Evolutionary conservation across 345 rosid species (phyloP), one percentile per base, ranked within the genome.

Genomic region (Erucastrum elatum): DNA sequence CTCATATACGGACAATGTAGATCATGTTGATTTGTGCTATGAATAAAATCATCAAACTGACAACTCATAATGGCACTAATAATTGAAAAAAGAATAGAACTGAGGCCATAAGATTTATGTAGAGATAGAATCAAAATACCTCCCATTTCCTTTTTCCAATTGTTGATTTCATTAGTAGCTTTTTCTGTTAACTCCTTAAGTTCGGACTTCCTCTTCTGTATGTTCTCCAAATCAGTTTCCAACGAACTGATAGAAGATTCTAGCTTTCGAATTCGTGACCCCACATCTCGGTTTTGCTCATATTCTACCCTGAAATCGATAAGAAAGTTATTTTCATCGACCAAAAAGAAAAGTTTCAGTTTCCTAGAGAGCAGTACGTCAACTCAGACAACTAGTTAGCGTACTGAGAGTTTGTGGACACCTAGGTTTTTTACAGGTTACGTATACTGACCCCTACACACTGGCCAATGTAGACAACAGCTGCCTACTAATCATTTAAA

Each of bases 261-360:
- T 82, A 95, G 86, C 86, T 88, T 92, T 77, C 71, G 87, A 81
- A 91, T 90, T 64, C 94, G 83, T 76, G 93, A 87, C 27, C 90
- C 96, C 85, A 90, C 89, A 80, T 93, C 99, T 71, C 98, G 90
- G 83, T 88, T 93, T 64, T 88, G 93, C 85, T 93, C 97, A 79
- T 93, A 95, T 79, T 93, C 97, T 90, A 95, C 79, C 91, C 99
- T 93, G 86, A 21, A 86, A 59, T 71, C 8, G 25, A 75, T 41
- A 78, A 53, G 56, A 74, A 70, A 29, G 6, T 4, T 5, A 71
- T 61, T 61, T 21, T 58, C 26, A 73, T 16, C 25, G 69, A 26
- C 53, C 58, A 35, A 70, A 25, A 29, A 78, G 72, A 17, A 37
- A 68, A 30, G 35, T 66, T 26, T 17, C 56, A 4, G 26, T 67